Percentiles rank a stretch among this genome's conserved stretches.
Conservation (phyloP, 2,329 filamentous ascomycete genomes). For the Stagonosporopsis cucurbitacearum region DNA sequence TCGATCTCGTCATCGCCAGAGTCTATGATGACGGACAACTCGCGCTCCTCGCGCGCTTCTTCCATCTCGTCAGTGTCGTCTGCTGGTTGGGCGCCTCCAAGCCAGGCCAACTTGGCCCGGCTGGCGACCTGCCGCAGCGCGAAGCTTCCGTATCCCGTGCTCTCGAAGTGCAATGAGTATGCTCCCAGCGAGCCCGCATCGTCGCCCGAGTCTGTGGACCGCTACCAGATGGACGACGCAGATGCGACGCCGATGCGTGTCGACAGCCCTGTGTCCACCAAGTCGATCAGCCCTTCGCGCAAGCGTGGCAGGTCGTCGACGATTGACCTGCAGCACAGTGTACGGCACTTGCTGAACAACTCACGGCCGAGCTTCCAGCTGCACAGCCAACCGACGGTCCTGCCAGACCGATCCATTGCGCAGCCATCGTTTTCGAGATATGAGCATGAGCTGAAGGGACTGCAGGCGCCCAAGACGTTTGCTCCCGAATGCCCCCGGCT, state of each 20-base stretch:
- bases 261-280: constrained; percentile 35
- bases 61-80: constrained; percentile 62
- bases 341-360: constrained; percentile 65
- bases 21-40: constrained; percentile 67
- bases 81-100: constrained; percentile 59
- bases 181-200: constrained; percentile 46
- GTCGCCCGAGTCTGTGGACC: constrained; percentile 47
- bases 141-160: constrained; percentile 50
- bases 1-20: constrained; percentile 65
- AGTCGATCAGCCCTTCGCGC: constrained; percentile 36
- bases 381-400: constrained; percentile 39
- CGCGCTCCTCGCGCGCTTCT: constrained; percentile 62
- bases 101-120: constrained; percentile 56
- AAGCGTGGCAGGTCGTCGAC: constrained; percentile 68
- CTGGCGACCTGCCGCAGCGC: constrained; percentile 61
- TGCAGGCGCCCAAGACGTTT: constrained; percentile 49
- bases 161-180: constrained; percentile 49
- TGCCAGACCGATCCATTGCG: constrained; percentile 46
- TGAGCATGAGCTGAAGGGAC: constrained; percentile 42
- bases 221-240: constrained; percentile 60
- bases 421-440: constrained; percentile 39
- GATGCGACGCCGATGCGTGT: constrained; percentile 38
- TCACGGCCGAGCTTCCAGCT: constrained; percentile 50
- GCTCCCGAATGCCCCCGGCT: constrained; percentile 50
- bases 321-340: constrained; percentile 69